phyloP scores from a whole-genome alignment of 2,329 filamentous ascomycete genomes.

The Aspergillus fumigatiaffinis region DNA sequence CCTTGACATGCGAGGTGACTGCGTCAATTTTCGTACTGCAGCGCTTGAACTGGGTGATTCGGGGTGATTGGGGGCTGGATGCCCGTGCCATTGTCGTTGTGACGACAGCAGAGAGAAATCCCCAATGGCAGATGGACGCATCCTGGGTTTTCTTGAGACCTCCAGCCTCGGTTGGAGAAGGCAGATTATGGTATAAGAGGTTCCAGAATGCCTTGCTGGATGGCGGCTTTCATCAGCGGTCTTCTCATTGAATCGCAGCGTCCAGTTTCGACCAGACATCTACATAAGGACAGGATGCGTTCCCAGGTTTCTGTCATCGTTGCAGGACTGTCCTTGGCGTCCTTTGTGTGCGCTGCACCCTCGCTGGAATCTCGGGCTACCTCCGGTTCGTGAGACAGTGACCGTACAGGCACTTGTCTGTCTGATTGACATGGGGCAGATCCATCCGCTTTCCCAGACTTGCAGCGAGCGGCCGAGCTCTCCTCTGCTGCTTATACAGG shows the following conservation, averaged over 20 bases:
- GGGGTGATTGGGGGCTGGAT: background rate
- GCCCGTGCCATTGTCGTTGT: background rate
- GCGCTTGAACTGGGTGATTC: background rate
- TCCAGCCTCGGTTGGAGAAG: background rate
- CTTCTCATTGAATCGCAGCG: background rate
- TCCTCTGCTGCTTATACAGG: slow-evolving; percentile 29
- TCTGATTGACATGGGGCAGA: slow-evolving; percentile 6
- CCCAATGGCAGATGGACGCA: background rate
- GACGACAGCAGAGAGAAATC: background rate
- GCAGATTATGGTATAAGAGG: background rate
- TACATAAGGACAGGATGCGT: background rate
- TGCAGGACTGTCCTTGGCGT: background rate
- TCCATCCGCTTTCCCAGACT: slow-evolving; percentile 13
- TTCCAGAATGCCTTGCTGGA: background rate
- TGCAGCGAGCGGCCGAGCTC: slow-evolving; percentile 26
- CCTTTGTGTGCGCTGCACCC: background rate
- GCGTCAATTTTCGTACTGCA: background rate
- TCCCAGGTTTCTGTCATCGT: background rate
- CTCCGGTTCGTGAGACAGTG: background rate
- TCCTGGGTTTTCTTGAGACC: background rate
- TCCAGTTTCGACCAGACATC: background rate
- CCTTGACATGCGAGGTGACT: background rate
- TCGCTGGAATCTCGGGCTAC: background rate
- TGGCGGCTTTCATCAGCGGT: background rate
- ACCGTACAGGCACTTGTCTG: background rate